Evolutionary conservation across 805 yeast genomes (phyloP), one percentile per base, ranked within the genome.

Genomic region (Helenozyma rhizophorensis): DNA sequence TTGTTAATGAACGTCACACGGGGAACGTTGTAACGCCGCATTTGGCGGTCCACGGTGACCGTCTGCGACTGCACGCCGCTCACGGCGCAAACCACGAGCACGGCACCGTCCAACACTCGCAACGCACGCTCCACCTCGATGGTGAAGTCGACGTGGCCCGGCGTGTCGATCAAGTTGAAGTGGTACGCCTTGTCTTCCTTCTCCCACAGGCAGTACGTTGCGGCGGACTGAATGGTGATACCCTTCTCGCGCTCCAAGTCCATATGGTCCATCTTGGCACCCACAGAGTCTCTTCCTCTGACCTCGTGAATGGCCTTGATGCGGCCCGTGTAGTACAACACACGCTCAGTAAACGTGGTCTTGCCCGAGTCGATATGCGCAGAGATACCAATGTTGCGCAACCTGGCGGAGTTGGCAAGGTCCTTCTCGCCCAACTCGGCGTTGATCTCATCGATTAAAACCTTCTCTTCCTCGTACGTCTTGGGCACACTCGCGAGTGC

Each of bases 241-340:
- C 98, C 98, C 59, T 93, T 93, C 62, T 93, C 98, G 58, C 98
- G 80, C 65, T 93, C 98, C 47, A 93, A 72, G 50, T 93, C 98
- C 98, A 93, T 93, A 40, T 89, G 90, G 62, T 93, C 98, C 99
- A 93, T 93, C 67, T 89, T 93, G 36, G 99, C 99, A 40, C 99
- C 99, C 37, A 93, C 97, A 47, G 88, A 81, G 59, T 93, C 98
- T 53, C 93, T 78, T 29, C 98, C 98, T 59, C 98, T 75, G 28
- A 85, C 97, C 62, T 89, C 97, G 55, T 89, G 97, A 52, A 89
- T 90, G 18, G 95, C 95, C 56, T 89, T 86, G 60, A 93, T 93
- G 56, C 98, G 77, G 39, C 98, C 98, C 2, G 98, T 93, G 59
- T 93, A 93, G 65, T 76, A 93, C 50, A 93, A 65, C 21, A 93